Evolutionary conservation across 2,329 filamentous ascomycete genomes (phyloP).

Genomic region (Emmonsiellopsis sp.): DNA sequence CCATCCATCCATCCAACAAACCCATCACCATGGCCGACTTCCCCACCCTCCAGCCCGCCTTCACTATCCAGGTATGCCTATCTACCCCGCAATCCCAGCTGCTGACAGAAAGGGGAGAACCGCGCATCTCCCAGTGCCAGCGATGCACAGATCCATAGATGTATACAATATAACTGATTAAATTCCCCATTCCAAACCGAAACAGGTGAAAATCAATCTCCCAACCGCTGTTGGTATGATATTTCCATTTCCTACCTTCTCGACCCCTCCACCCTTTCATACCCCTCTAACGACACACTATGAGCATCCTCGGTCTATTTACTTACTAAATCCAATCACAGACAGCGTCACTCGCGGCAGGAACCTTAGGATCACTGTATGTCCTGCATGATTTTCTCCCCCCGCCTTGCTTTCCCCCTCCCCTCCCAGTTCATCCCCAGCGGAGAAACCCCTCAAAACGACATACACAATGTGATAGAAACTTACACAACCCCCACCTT

Average conservation of each 20-base stretch:
- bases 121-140: background rate
- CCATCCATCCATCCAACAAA: background rate
- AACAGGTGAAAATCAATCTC: slow-evolving; percentile 23
- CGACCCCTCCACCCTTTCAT: background rate
- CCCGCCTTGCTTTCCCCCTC: background rate
- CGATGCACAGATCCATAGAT: background rate
- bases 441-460: background rate
- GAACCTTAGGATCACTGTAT: slow-evolving; percentile 28
- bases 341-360: slow-evolving; percentile 28
- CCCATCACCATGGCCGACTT: slow-evolving; percentile 24
- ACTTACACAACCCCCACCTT: background rate
- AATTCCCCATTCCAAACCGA: background rate
- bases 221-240: slow-evolving; percentile 23
- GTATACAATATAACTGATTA: background rate
- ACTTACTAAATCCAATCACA: slow-evolving; percentile 8
- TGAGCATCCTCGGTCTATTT: background rate
- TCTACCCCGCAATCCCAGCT: background rate
- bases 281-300: background rate
- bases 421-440: background rate
- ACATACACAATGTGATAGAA: background rate
- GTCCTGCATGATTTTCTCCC: slow-evolving; percentile 5
- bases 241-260: background rate
- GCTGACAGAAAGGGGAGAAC: background rate
- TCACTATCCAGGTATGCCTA: slow-evolving; percentile 26
- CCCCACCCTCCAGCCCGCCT: slow-evolving; percentile 30